phyloP scores from a whole-genome alignment of 805 yeast genomes.

The Teunomyces tritomae region DNA sequence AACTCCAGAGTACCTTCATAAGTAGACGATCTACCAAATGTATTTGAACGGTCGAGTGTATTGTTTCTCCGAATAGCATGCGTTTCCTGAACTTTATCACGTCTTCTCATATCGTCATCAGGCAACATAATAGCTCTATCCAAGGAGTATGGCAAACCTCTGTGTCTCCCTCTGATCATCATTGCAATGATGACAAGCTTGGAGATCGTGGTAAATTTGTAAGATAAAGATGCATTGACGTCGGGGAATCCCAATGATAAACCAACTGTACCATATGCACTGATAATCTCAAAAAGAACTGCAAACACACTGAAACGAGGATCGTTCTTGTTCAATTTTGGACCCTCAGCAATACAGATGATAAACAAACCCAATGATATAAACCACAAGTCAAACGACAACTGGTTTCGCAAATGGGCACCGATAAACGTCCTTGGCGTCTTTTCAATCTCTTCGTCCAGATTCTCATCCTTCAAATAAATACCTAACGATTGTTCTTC shows the following conservation, averaged over 20 bases:
- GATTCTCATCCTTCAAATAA: constrained; percentile 45
- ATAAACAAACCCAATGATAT: constrained; percentile 81
- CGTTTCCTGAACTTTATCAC: constrained; percentile 60
- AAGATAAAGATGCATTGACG: constrained; percentile 66
- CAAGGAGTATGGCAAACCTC: constrained; percentile 90
- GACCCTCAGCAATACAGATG: constrained; percentile 82
- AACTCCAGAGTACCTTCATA: constrained; percentile 4
- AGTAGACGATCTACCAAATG: constrained; percentile 9
- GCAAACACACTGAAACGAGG: constrained; percentile 63
- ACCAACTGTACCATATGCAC: constrained; percentile 97
- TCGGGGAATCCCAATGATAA: constrained; percentile 80
- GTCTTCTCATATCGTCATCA: constrained; percentile 57
- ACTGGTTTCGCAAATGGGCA: constrained; percentile 84
- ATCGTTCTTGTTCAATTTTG: constrained; percentile 45
- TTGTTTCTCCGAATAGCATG: constrained; percentile 38
- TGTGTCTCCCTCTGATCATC: constrained; percentile 93
- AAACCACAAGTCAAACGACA: constrained; percentile 94
- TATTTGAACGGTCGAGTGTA: constrained; percentile 23
- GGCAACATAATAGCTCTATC: constrained; percentile 94
- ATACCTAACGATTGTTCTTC: constrained; percentile 97
- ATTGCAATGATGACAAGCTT: constrained; percentile 83
- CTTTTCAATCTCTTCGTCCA: constrained; percentile 32
- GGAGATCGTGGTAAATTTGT: constrained; percentile 66
- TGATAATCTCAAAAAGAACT: constrained; percentile 80
- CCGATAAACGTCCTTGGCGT: constrained; percentile 67